Base-by-base conservation (phyloP, 225 moss, liverwort and hornwort species). In the Bryum argenteum region DNA sequence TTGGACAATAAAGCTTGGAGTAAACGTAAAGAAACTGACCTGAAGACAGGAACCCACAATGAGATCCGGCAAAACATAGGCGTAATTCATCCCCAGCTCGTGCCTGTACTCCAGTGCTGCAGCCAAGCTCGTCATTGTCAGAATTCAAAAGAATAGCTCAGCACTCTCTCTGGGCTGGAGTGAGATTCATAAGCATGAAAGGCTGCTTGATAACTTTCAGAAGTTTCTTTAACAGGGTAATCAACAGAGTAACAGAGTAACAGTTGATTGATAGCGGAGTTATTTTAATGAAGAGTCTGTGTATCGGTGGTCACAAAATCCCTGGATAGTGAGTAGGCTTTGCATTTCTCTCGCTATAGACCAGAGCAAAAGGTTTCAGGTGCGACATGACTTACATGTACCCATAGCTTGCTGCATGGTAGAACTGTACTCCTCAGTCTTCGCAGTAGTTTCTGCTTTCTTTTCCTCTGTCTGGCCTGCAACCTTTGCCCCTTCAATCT, bases 41-140 rank as follows among this genome's bases (percentile, higher is more conserved):
- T 97, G 97, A 56, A 89, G 94, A 78, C 97, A 97, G 12, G 97
- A 97, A 43, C 97, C 97, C 55, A 97, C 97, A 28, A 94, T 92
- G 64, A 97, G 88, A 67, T 94, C 92, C 22, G 94, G 89, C 26
- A 97, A 79, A 8, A 97, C 97, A 73, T 81, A 74, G 21, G 88
- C 88, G 74, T 87, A 97, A 66, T 94, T 94, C 97, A 97, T 97
- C 37, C 97, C 97, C 21, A 97, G 83, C 43, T 97, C 97, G 72
- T 97, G 97, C 75, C 97, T 88, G 79, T 97, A 97, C 56, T 92
- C 91, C 22, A 97, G 79, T 74, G 78, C 91, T 86, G 91, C 74
- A 69, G 48, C 45, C 80, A 53, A 54, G 66, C 20, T 67, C 14
- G 63, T 56, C 47, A 43, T 44, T 24, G 50, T 77, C 67, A 72